Evolutionary conservation across 495 filamentous ascomycete genomes (phyloP), one percentile per base, ranked within the genome.

Genomic region (Penicillium malachiteum): DNA sequence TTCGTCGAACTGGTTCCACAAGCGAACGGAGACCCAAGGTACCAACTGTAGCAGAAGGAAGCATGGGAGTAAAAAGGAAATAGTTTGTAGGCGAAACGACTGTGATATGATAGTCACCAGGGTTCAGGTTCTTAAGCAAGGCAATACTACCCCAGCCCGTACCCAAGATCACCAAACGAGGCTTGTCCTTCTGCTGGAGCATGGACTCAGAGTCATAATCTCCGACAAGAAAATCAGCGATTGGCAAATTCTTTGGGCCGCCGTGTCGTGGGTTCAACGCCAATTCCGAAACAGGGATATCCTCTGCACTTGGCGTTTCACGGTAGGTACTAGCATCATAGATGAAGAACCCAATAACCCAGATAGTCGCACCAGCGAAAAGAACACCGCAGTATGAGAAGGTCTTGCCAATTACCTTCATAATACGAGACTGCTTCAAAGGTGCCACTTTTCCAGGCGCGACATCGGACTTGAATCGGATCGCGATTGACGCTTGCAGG

Each of bases 1-100:
- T 94, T 9, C 89, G 82, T 43, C 95, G 80, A 47, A 99, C 89
- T 2, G 95, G 95, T 72, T 99, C 95, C 16, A 96, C 89, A 58
- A 99, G 72, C 21, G 90, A 94, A 60, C 91, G 79, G 61, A 97
- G 78, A 60, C 96, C 94, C 53, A 99, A 72, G 0, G 95, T 99
- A 0, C 95, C 95, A 26, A 99, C 95, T 0, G 95, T 99, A 7
- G 93, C 95, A 17, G 89, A 93, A 2, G 95, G 95, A 17, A 99
- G 78, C 90, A 99, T 96, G 3, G 95, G 95, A 2, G 95, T 97
- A 70, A 97, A 99, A 37, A 97, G 71, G 74, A 99, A 99, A 73
- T 97, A 95, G 60, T 97, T 97, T 31, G 86, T 87, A 1, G 95
- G 92, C 1, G 90, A 94, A 41, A 99, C 86, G 35, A 97, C 90